Evolutionary conservation across 106 monocot genomes (phyloP), one percentile per base, ranked within the genome.

Genomic region (Gastrodia elata): DNA sequence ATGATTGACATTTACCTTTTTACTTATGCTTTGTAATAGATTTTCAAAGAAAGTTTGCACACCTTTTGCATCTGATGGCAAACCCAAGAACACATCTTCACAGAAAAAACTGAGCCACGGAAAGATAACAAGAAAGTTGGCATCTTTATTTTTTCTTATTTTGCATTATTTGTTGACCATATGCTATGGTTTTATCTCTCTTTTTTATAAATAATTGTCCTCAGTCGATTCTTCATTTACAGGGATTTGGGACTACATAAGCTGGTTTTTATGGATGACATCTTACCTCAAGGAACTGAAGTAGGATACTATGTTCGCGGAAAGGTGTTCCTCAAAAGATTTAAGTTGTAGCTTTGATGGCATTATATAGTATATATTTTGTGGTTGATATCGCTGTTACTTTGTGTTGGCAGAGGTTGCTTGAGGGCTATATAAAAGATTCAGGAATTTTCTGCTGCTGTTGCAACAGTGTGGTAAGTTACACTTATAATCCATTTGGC

Each of bases 221-320:
- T 16, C 68, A 32, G 2, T 56, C 68, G 34, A 3, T 77, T 65
- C 52, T 68, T 77, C 18, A 76, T 25, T 64, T 83, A 49, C 24
- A 98, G 98, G 84, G 90, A 98, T 85, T 37, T 86, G 49, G 86
- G 98, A 15, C 64, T 98, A 38, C 98, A 98, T 78, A 98, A 98
- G 68, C 67, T 98, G 80, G 98, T 93, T 14, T 98, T 98, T 71
- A 91, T 86, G 88, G 80, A 80, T 69, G 91, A 85, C 72, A 93
- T 88, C 68, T 85, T 98, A 72, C 91, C 86, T 2, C 88, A 98
- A 74, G 98, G 98, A 73, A 93, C 98, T 61, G 98, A 93, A 84
- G 88, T 98, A 43, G 90, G 81, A 32, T 98, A 98, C 68, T 98
- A 88, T 87, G 82, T 86, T 73, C 86, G 91, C 80, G 98, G 98